Base-by-base conservation (phyloP, 371 early-diverging fungal genomes). In the Blakeslea trispora region DNA sequence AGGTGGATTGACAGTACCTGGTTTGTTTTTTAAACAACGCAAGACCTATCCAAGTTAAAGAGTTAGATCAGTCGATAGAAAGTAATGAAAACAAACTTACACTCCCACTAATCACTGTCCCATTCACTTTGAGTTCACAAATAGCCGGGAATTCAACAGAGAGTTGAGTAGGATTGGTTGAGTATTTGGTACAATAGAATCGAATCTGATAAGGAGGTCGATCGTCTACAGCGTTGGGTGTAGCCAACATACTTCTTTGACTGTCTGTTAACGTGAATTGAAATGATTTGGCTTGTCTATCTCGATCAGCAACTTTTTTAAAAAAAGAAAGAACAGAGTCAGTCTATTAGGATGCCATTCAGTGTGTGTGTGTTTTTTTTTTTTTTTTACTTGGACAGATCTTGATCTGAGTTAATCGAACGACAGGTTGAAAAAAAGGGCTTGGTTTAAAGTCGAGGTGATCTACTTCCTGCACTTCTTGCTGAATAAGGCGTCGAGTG, bases 1-100 rank as follows among this genome's bases (percentile, higher is more conserved):
- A 3, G 81, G 76, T 2, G 88, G 85, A 40, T 79, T 64, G 0
- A 84, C 84, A 3, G 86, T 85, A 0, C 84, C 82, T n/a, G 84
- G 83, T 46, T 70, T 81, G 31, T 79, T 81, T 51, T 82, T 86
- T 43, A 82, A 51, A 1, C 88, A 86, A 35, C 82, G 73, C 15
- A 83, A 56, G 15, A 56, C 68, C 86, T 86, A 64, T 14, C 15
- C 44, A 10, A 15, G 44, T 39, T 21, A 7, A n/a, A 28, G 17
- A 18, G 6, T 31, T n/a, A 58, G 37, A 17, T n/a, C n/a, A n/a
- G n/a, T n/a, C n/a, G n/a, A n/a, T n/a, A n/a, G n/a, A n/a, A n/a
- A n/a, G n/a, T n/a, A n/a, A n/a, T n/a, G n/a, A n/a, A n/a, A n/a
- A n/a, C n/a, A n/a, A n/a, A 59, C 79, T 66, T 81, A 84, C 84